Evolutionary conservation across 192 early-diverging fungal species (phyloP).

Genomic region (Entophlyctis luteolus): DNA sequence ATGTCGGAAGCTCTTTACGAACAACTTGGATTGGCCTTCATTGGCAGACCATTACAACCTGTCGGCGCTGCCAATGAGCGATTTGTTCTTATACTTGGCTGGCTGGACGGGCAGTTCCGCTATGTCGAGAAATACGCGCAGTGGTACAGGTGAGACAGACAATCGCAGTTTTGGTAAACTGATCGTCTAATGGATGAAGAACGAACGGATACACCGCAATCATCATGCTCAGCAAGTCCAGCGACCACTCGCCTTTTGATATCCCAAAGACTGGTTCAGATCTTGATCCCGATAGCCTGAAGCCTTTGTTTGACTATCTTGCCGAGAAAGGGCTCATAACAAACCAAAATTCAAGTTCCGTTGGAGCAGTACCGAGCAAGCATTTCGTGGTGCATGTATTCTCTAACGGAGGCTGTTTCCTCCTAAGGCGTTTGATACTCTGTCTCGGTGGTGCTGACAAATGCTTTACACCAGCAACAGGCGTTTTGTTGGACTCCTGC

Average conservation of each 20-base stretch:
- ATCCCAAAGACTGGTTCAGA: not conserved
- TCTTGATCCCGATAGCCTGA: no score
- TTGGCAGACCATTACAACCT: not conserved
- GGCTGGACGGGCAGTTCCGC: constrained; percentile 7
- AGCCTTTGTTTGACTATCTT: not conserved
- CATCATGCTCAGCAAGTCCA: not conserved
- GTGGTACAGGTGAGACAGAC: not conserved
- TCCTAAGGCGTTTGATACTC: not conserved
- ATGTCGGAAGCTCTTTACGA: no score
- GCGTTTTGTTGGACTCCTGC: not conserved
- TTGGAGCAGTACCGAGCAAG: not conserved
- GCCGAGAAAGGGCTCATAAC: not conserved
- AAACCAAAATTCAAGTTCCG: not conserved
- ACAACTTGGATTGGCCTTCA: not conserved
- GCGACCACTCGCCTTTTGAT: not conserved
- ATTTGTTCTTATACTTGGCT: constrained; percentile 6
- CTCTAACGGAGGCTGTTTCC: constrained; percentile 3
- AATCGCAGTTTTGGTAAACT: not conserved
- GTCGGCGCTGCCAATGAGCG: not conserved
- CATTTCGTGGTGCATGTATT: not conserved
- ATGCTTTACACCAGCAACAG: not conserved
- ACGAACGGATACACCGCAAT: constrained; percentile 5
- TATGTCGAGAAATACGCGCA: constrained; percentile 14
- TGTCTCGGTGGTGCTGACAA: not conserved
- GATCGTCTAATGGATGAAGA: not conserved